Conservation (phyloP, 2,329 filamentous ascomycete genomes). For the Whalleya microplaca region DNA sequence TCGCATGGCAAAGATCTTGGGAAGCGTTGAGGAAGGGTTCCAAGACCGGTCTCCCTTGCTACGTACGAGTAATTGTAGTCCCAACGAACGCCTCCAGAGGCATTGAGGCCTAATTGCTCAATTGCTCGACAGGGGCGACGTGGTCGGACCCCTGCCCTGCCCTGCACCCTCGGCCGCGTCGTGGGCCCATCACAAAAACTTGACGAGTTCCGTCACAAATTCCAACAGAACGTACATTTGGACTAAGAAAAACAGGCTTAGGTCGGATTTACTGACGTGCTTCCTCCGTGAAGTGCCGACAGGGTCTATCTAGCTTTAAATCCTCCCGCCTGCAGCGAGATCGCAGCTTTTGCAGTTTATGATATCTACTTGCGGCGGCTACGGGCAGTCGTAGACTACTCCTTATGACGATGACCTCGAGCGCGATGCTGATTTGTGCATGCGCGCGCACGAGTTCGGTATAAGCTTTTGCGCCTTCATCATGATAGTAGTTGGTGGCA, state of each 20-base stretch:
- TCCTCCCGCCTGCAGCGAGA: slow-evolving; percentile 12
- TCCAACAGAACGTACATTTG: background rate
- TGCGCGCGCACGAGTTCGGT: slow-evolving; percentile 8
- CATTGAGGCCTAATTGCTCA: slow-evolving; percentile 22
- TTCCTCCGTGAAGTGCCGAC: slow-evolving; percentile 10
- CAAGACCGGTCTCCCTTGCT: too few species aligned
- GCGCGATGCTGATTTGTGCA: slow-evolving; percentile 19
- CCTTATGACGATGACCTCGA: slow-evolving; percentile 20
- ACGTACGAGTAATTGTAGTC: slow-evolving; percentile 14
- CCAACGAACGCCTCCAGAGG: slow-evolving; percentile 10
- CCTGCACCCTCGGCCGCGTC: background rate
- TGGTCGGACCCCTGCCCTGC: background rate
- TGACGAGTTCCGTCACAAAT: background rate
- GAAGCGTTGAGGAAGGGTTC: too few species aligned
- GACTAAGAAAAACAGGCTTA: background rate
- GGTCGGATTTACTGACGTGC: background rate
- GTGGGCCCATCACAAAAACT: background rate
- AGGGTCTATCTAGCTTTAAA: background rate
- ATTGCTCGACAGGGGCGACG: slow-evolving; percentile 5
- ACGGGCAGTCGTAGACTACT: slow-evolving; percentile 19
- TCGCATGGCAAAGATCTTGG: background rate
- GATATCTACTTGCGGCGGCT: slow-evolving; percentile 9
- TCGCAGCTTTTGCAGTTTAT: slow-evolving; percentile 3
- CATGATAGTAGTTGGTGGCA: slow-evolving; percentile 7
- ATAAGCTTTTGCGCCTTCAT: slow-evolving; percentile 3